phyloP scores from a whole-genome alignment of 306 rosid species.

The Malus domestica region DNA sequence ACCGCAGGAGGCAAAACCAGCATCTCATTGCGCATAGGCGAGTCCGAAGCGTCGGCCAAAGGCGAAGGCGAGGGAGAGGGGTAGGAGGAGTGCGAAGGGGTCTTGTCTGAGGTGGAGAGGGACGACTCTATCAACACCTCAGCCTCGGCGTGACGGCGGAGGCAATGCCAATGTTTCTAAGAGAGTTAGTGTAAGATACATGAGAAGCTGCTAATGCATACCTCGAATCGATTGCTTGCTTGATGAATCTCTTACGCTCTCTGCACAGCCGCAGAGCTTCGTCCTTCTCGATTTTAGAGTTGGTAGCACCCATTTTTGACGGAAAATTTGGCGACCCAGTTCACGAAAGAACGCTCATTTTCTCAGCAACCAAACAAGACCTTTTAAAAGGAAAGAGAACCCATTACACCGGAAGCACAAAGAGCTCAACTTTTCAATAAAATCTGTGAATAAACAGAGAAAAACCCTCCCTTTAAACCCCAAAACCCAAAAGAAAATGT shows the following conservation, averaged over 20 bases:
- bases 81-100: conserved; percentile 83
- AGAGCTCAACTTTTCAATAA: no score
- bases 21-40: conserved; percentile 55
- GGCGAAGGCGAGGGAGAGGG: conserved; percentile 79
- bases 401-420: no score
- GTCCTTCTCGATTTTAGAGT: conserved; percentile 66
- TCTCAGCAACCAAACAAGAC: no score
- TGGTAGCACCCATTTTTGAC: conserved; percentile 61
- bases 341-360: conserved; percentile 1
- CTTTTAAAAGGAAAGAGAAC: no score
- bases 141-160: conserved; percentile 77
- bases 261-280: conserved; percentile 75
- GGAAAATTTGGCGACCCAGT: conserved; percentile 11
- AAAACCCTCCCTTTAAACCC: no score
- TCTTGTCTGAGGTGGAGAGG: conserved; percentile 69
- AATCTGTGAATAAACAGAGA: no score
- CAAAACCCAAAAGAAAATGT: no score
- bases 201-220: conserved; percentile 82
- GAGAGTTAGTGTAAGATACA: conserved; percentile 68
- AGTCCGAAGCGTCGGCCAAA: conserved; percentile 52
- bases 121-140: conserved; percentile 76
- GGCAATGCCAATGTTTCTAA: conserved; percentile 66
- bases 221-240: conserved; percentile 81
- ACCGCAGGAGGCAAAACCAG: conserved; percentile 43
- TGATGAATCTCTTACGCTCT: conserved; percentile 68